These are phyloP conservation scores for Acrocalymma vagum DNA, from an alignment of 2,329 filamentous ascomycete species.

Conservation along the genomic window DNA sequence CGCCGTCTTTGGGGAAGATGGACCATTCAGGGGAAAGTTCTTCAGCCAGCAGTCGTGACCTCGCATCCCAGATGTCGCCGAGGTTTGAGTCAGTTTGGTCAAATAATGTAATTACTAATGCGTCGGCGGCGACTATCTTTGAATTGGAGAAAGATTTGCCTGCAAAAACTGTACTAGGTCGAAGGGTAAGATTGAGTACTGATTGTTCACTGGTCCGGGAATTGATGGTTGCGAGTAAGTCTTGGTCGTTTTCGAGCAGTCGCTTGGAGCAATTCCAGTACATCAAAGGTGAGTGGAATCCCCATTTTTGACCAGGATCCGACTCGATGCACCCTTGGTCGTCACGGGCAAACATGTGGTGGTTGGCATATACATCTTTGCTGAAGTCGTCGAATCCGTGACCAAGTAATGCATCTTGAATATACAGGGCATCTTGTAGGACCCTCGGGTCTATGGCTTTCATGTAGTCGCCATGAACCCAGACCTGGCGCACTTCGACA, in stretches of 20 bases:
- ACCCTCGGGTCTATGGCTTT: slow-evolving; percentile 73
- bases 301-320: slow-evolving; percentile 72
- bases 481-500: slow-evolving; percentile 83
- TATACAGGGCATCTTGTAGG: slow-evolving; percentile 70
- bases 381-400: slow-evolving; percentile 31
- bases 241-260: slow-evolving; percentile 66
- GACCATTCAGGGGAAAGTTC: slow-evolving; percentile 66
- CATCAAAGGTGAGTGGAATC: slow-evolving; percentile 82
- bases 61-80: slow-evolving; percentile 71
- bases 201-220: slow-evolving; percentile 68
- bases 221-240: slow-evolving; percentile 76
- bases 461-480: slow-evolving; percentile 85
- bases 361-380: neutral
- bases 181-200: slow-evolving; percentile 75
- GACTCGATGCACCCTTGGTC: slow-evolving; percentile 25
- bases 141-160: slow-evolving; percentile 79
- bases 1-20: slow-evolving; percentile 69
- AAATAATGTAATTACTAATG: slow-evolving; percentile 79
- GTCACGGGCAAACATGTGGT: slow-evolving; percentile 21
- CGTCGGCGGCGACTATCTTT: slow-evolving; percentile 75
- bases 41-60: slow-evolving; percentile 62
- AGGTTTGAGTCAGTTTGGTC: slow-evolving; percentile 72
- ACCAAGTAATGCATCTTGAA: slow-evolving; percentile 76
- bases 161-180: slow-evolving; percentile 82
- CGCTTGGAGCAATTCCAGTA: slow-evolving; percentile 77